Conservation (phyloP, 1,284 basidiomycete species). For the Sporisorium iseilematis-ciliati region DNA sequence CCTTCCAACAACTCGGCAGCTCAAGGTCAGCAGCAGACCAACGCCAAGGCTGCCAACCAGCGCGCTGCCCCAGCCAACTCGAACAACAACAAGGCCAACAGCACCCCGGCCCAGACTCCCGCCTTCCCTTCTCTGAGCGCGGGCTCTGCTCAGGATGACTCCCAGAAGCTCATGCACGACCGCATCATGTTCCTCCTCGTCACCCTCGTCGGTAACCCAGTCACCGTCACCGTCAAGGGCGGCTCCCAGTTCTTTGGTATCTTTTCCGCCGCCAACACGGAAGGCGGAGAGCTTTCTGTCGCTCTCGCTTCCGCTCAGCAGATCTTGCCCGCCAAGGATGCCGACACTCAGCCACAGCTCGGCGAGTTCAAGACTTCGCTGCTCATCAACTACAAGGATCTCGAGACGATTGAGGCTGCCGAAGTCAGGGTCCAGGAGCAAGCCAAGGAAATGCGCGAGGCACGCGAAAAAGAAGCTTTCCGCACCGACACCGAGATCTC, state of each 20-base stretch:
- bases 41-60: slow-evolving; percentile 30
- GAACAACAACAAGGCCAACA: slow-evolving; percentile 22
- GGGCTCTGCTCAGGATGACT: slow-evolving; percentile 23
- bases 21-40: slow-evolving; percentile 18
- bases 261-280: slow-evolving; percentile 56
- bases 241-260: slow-evolving; percentile 64
- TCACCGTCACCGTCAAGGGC: slow-evolving; percentile 56
- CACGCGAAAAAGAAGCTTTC: slow-evolving; percentile 56
- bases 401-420: slow-evolving; percentile 53
- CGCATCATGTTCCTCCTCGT: slow-evolving; percentile 58
- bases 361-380: slow-evolving; percentile 54
- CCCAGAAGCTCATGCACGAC: slow-evolving; percentile 52
- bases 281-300: slow-evolving; percentile 54
- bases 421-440: slow-evolving; percentile 58
- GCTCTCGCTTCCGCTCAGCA: slow-evolving; percentile 58
- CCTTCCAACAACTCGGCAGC: slow-evolving; percentile 27
- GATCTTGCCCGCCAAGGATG: slow-evolving; percentile 38
- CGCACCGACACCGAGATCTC: slow-evolving; percentile 65
- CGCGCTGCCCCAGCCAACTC: slow-evolving; percentile 13
- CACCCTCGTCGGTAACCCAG: slow-evolving; percentile 57
- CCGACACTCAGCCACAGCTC: slow-evolving; percentile 26
- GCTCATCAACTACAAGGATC: slow-evolving; percentile 56
- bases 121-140: slow-evolving; percentile 39
- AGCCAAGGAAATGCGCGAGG: slow-evolving; percentile 48
- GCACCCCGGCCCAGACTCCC: slow-evolving; percentile 15